Conservation (phyloP, 1,284 basidiomycete genomes). For the Neotropicomus parvogracilis region DNA sequence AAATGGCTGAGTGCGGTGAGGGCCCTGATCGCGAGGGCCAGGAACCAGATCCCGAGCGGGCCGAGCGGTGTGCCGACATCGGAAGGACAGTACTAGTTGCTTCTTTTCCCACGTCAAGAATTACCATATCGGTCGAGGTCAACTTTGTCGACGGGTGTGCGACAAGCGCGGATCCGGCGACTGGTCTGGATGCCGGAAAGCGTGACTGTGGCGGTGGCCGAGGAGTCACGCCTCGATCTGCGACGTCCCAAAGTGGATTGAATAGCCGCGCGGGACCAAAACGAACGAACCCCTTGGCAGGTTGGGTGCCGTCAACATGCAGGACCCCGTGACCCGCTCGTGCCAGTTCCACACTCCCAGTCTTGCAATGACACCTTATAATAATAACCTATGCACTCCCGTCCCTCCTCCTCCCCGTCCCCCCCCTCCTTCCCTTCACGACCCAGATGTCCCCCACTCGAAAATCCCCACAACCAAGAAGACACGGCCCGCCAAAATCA, state of each 20-base stretch:
- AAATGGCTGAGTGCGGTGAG: slow-evolving; percentile 95
- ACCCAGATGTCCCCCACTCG: slow-evolving; percentile 37
- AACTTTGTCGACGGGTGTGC: slow-evolving; percentile 31
- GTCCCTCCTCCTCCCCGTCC: slow-evolving; percentile 17
- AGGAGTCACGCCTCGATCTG: slow-evolving; percentile 10
- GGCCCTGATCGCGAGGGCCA: slow-evolving; percentile 72
- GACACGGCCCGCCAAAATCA: slow-evolving; percentile 57
- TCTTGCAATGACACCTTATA: no score
- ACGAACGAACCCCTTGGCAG: slow-evolving; percentile 14
- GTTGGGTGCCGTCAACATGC: slow-evolving; percentile 14
- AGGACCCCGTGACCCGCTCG: slow-evolving; percentile 23
- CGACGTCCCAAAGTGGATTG: slow-evolving; percentile 7
- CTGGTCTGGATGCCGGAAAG: no score
- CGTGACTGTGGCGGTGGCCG: slow-evolving; percentile 15
- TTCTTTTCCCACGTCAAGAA: slow-evolving; percentile 22
- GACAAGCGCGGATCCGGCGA: slow-evolving; percentile 39
- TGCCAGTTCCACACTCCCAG: no score
- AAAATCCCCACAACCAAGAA: slow-evolving; percentile 40
- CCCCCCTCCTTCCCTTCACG: slow-evolving; percentile 6
- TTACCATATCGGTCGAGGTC: background rate
- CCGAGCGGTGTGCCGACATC: slow-evolving; percentile 14
- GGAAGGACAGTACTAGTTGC: slow-evolving; percentile 16
- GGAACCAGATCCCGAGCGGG: slow-evolving; percentile 42
- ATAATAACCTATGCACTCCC: slow-evolving; percentile 34
- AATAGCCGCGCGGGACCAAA: slow-evolving; percentile 21